Evolutionary conservation across 192 early-diverging fungal genomes (phyloP), one percentile per base, ranked within the genome.

Genomic region (Linnemannia zychae): DNA sequence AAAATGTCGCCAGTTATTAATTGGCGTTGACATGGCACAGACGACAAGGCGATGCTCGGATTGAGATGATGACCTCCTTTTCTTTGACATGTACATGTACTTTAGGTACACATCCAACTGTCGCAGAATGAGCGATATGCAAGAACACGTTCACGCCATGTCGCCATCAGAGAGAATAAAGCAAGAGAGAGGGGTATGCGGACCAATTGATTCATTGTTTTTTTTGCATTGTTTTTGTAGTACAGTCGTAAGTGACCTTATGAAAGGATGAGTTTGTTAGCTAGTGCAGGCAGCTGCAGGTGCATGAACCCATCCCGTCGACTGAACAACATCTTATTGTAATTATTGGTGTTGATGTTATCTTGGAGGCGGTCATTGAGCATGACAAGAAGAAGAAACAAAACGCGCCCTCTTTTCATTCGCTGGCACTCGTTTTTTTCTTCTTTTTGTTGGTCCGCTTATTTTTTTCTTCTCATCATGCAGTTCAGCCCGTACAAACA

Each of bases 401-500:
- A 9, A 20, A 2, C 57, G 57, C 57, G 57, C 57, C 57, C 57
- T 63, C 9, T n/a, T 31, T 63, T 63, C 57, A 63, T 63, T 63
- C 57, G 57, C 57, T 63, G 52, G 24, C 57, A 63, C 57, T 63
- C 57, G 57, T 63, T 63, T 63, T 63, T 63, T 63, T 63, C 57
- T 63, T 63, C 57, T 9, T 63, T 31, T 63, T 33, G 57, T 63
- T 63, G 28, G 57, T 11, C 57, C 57, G 1, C 57, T 63, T 9
- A 63, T 63, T 63, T 63, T 63, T 63, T 63, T 63, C 31, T 63
- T 63, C 57, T n/a, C 52, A 57, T 63, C 57, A 63, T 63, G 57
- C 57, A 63, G 57, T 63, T 63, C 57, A 63, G 57, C 57, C 57
- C 57, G 3, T 44, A 44, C 9, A 44, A 6, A 9, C 40, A 44